Conservation (phyloP, 1,284 basidiomycete genomes). For the Anthracocystis walkeri region DNA sequence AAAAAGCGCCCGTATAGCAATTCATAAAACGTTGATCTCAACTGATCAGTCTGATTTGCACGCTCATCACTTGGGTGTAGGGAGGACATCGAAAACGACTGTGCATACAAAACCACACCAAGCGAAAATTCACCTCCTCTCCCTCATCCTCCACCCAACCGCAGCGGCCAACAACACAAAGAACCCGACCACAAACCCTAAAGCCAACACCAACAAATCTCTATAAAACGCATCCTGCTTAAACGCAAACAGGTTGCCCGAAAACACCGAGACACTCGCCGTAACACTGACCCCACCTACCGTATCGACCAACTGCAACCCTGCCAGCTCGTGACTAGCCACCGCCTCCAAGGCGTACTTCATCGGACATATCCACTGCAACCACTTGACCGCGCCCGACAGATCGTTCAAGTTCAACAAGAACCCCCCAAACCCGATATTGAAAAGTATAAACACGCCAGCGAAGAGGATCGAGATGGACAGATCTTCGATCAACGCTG, state of each 20-base stretch:
- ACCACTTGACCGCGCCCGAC: constrained; percentile 49
- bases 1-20: not conserved
- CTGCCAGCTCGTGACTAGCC: constrained; percentile 49
- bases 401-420: constrained; percentile 56
- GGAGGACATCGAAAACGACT: too few species aligned
- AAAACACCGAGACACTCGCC: constrained; percentile 41
- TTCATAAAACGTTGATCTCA: not conserved
- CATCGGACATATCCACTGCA: constrained; percentile 56
- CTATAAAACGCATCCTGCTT: constrained; percentile 51
- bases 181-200: constrained; percentile 52
- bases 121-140: constrained; percentile 29
- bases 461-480: constrained; percentile 52
- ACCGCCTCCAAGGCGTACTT: constrained; percentile 64
- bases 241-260: constrained; percentile 55
- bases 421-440: constrained; percentile 61
- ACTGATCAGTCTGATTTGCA: not conserved
- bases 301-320: constrained; percentile 48
- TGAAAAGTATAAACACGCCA: constrained; percentile 56
- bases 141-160: constrained; percentile 45
- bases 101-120: not conserved
- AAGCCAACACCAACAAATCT: constrained; percentile 53
- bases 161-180: constrained; percentile 35
- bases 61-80: too few species aligned
- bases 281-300: constrained; percentile 38
- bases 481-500: constrained; percentile 49